Base-by-base conservation (phyloP, 768 basidiomycete species). In the Amylocystis lapponica region DNA sequence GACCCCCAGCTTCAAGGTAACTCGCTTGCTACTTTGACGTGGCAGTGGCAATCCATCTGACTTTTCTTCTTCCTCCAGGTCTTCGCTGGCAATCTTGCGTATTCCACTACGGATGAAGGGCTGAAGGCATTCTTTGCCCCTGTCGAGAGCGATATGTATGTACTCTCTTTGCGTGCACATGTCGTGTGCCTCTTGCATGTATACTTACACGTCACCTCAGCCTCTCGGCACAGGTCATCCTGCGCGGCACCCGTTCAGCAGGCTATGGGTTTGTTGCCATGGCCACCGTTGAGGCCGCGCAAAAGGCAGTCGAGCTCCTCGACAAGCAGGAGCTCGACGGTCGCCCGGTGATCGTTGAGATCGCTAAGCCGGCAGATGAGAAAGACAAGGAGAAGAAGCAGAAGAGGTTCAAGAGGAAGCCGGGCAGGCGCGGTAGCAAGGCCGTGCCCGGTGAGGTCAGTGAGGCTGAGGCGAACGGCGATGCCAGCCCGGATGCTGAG, bases 51-150 rank as follows among this genome's bases (percentile, higher is more conserved):
- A n/a, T n/a, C n/a, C n/a, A n/a, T n/a, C 51, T 50, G 52, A 50
- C 54, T 47, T 47, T 23, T 27, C 41, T 41, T 48, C 39, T 41
- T 39, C 36, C 39, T 37, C 17, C 56, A 93, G 90, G 87, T 92
- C 73, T 94, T 94, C 67, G 88, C 83, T 62, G 92, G 92, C 58
- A 95, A 95, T 72, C 90, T 95, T 75, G 81, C 89, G 73, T 95
- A 93, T 69, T 74, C 81, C 62, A 91, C 88, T 55, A 89, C 86
- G 75, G 88, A 91, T 76, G 86, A 90, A 70, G 87, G 87, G 81
- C 84, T 95, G 72, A 86, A 80, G 83, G 72, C 86, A 67, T 86
- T 95, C 76, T 95, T 94, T 76, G 84, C 76, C 67, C 85, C 86
- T 63, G 83, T 90, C 62, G 74, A 78, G 67, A 78, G 70, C 72